Evolutionary conservation across 352 stramenopile species (phyloP).

Genomic region (Phytopythium chamaehyphon): DNA sequence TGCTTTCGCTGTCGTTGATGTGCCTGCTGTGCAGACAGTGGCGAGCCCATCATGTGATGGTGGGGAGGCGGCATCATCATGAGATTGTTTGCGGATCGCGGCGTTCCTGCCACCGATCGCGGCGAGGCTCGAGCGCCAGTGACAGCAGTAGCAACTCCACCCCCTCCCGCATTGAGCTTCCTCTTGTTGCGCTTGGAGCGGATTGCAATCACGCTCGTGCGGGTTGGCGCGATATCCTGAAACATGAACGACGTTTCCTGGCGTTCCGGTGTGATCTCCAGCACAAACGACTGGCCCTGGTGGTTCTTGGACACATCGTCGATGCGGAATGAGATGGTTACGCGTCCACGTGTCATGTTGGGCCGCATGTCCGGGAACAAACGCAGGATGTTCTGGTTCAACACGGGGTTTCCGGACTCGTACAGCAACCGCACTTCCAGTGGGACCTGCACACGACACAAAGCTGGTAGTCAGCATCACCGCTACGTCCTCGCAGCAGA

Average conservation of each 20-base stretch:
- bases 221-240: slow-evolving; percentile 87
- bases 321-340: slow-evolving; percentile 92
- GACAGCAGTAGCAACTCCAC: slow-evolving; percentile 7
- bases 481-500: neutral
- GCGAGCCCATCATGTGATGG: slow-evolving; percentile 11
- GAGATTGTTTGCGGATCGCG: slow-evolving; percentile 21
- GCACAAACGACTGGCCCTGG: slow-evolving; percentile 92
- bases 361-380: slow-evolving; percentile 81
- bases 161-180: slow-evolving; percentile 42
- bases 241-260: slow-evolving; percentile 80
- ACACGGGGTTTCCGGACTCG: slow-evolving; percentile 77
- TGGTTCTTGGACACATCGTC: slow-evolving; percentile 98
- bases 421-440: slow-evolving; percentile 76
- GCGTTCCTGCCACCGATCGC: slow-evolving; percentile 31
- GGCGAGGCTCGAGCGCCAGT: slow-evolving; percentile 28
- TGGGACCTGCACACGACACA: slow-evolving; percentile 20
- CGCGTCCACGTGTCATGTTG: slow-evolving; percentile 83
- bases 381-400: slow-evolving; percentile 91
- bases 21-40: slow-evolving; percentile 15
- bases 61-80: slow-evolving; percentile 20
- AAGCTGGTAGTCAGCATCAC: neutral
- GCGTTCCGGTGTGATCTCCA: slow-evolving; percentile 88
- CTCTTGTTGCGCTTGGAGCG: slow-evolving; percentile 95
- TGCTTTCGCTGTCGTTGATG: slow-evolving; percentile 12
- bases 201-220: slow-evolving; percentile 89